Percentiles rank a stretch among this genome's conserved stretches.
phyloP scores from a whole-genome alignment of 306 rosid species.

The Quercus suber region DNA sequence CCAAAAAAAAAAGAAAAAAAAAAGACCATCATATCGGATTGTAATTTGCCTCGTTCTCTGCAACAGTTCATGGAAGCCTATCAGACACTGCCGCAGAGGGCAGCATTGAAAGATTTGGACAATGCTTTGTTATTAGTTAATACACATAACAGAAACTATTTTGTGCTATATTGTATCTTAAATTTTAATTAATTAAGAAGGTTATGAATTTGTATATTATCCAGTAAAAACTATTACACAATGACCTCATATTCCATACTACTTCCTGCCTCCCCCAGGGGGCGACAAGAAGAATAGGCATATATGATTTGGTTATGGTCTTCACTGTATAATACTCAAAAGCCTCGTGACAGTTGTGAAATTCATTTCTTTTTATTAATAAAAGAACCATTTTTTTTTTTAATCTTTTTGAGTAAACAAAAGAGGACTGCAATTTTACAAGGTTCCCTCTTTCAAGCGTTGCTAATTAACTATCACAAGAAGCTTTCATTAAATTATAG shows the following conservation, averaged over 20 bases:
- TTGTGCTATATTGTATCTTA: too few relatives aligned
- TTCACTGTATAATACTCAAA: not conserved
- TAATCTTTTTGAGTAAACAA: not conserved
- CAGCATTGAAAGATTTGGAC: too few relatives aligned
- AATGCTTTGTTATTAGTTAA: too few relatives aligned
- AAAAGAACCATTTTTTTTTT: not conserved
- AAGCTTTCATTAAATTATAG: not conserved
- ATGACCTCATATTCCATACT: slow-evolving; percentile 1
- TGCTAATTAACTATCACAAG: not conserved
- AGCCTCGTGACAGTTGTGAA: not conserved
- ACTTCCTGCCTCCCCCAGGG: slow-evolving; percentile 1
- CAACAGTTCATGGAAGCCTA: too few relatives aligned
- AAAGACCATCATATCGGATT: too few relatives aligned
- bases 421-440: not conserved
- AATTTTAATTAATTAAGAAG: not conserved
- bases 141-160: too few relatives aligned
- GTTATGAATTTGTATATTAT: not conserved
- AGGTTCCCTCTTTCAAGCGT: not conserved
- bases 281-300: not conserved
- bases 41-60: too few relatives aligned
- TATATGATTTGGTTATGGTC: slow-evolving; percentile 2
- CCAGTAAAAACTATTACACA: not conserved
- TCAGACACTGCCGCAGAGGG: too few relatives aligned
- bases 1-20: too few relatives aligned
- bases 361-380: not conserved